Percentiles rank a stretch among this genome's conserved stretches.
Evolutionary conservation across 2,329 filamentous ascomycete genomes (phyloP).

Genomic region (Furcasterigmium furcatum): DNA sequence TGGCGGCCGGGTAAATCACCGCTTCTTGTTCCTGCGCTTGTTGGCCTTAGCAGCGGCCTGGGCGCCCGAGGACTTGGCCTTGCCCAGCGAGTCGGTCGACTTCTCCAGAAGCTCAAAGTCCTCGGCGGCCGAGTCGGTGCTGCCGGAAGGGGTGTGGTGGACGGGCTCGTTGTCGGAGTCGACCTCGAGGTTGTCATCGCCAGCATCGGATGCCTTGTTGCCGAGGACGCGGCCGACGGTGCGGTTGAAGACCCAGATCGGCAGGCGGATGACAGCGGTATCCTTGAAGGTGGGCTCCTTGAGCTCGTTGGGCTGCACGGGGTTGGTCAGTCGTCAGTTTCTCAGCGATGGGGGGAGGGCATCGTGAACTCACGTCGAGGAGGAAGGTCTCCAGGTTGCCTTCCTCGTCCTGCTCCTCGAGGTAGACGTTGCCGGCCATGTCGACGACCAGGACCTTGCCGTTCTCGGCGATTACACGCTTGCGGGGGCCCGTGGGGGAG

Average conservation of each 20-base stretch:
- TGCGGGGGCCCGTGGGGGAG: conserved; percentile 72
- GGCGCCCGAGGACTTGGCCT: conserved; percentile 46
- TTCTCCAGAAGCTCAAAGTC: conserved; percentile 64
- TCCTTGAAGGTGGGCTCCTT: conserved; percentile 72
- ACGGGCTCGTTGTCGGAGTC: conserved; percentile 45
- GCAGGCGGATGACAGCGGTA: conserved; percentile 78
- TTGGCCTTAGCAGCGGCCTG: conserved; percentile 43
- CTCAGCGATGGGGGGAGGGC: not conserved
- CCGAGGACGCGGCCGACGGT: conserved; percentile 48
- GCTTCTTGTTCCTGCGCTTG: conserved; percentile 55
- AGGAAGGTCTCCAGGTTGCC: conserved; percentile 80
- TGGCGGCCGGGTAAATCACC: conserved; percentile 29
- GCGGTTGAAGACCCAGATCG: conserved; percentile 65
- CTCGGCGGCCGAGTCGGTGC: conserved; percentile 54
- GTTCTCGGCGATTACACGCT: conserved; percentile 88
- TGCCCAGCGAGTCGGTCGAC: conserved; percentile 51
- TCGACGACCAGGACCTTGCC: conserved; percentile 94
- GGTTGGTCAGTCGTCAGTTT: conserved; percentile 16
- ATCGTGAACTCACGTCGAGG: conserved; percentile 68
- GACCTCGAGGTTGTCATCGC: conserved; percentile 28
- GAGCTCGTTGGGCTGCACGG: conserved; percentile 78
- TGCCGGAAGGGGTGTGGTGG: conserved; percentile 42
- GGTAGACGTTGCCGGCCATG: conserved; percentile 84
- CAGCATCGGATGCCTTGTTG: conserved; percentile 26
- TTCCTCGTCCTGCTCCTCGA: conserved; percentile 90